Evolutionary conservation across 371 early-diverging fungal genomes (phyloP), one percentile per base, ranked within the genome.

Genomic region (Mortierella sp.): DNA sequence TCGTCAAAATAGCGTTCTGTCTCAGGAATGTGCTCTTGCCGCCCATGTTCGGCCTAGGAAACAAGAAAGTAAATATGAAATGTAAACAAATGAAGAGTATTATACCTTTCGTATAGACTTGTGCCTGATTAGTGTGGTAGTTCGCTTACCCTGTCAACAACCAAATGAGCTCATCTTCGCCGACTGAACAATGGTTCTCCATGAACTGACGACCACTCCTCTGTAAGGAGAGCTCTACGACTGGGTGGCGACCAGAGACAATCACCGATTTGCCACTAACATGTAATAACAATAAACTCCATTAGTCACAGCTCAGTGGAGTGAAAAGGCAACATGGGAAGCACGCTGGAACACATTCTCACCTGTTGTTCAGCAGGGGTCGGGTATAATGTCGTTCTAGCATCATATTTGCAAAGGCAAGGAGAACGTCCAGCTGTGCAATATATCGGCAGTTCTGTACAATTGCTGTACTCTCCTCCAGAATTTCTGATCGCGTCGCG

Each of bases 21-120:
- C 96, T 88, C 51, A 99, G 83, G 82, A 96, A 99, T 0, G 99
- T 98, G 78, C 96, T 96, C 87, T 98, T 98, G 59, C 98, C 98
- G 19, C 98, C 98, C 98, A 98, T 98, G 79, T 98, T 98, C 0
- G 98, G 98, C 0, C 91, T 90, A 77, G 48, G 51, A 26, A 28
- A 5, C 19, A 79, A 31, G 48, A 28, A 28, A n/a, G n/a, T n/a
- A n/a, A n/a, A n/a, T 50, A n/a, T 61, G 6, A 46, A 19, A 24
- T 16, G n/a, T 26, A 53, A n/a, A 19, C 4, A 8, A 54, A 5
- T 51, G 51, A 51, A n/a, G n/a, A n/a, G n/a, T n/a, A n/a, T n/a
- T n/a, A n/a, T n/a, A n/a, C n/a, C n/a, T n/a, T n/a, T n/a, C n/a
- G n/a, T n/a, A n/a, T n/a, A n/a, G n/a, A n/a, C n/a, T n/a, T n/a